Evolutionary conservation across 1,139 yeast genomes (phyloP).

Genomic region (Saccharomyces pastorianus): DNA sequence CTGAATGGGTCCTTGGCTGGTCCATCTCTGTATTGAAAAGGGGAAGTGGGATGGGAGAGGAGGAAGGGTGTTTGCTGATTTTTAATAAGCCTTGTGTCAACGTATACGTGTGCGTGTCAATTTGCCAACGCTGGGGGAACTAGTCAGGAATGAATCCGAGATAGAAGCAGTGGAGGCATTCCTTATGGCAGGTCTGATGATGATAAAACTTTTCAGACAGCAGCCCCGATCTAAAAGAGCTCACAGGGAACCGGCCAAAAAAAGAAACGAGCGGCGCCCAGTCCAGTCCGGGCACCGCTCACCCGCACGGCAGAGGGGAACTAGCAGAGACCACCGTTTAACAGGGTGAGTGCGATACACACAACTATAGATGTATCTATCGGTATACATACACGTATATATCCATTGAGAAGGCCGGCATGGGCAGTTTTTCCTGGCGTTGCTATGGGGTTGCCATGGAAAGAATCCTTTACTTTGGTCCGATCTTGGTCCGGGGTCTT

Average conservation of each 20-base stretch:
- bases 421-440: too few relatives aligned
- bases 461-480: background rate
- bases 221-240: slow-evolving; percentile 1
- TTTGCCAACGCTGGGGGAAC: background rate
- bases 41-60: background rate
- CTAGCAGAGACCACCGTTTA: background rate
- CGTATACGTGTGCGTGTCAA: background rate
- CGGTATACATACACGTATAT: too few relatives aligned
- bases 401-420: too few relatives aligned
- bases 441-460: background rate
- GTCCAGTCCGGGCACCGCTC: background rate
- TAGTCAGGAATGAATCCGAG: background rate
- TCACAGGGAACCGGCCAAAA: background rate
- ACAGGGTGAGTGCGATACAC: background rate
- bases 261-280: background rate
- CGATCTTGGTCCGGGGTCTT: background rate
- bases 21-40: slow-evolving; percentile 7
- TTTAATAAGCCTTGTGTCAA: background rate
- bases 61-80: background rate
- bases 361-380: too few relatives aligned
- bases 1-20: slow-evolving; percentile 15
- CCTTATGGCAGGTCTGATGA: background rate
- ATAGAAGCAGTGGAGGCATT: background rate
- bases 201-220: background rate
- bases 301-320: background rate